Base-by-base conservation (phyloP, 2,329 filamentous ascomycete genomes). In the Acephala macrosclerotiorum region DNA sequence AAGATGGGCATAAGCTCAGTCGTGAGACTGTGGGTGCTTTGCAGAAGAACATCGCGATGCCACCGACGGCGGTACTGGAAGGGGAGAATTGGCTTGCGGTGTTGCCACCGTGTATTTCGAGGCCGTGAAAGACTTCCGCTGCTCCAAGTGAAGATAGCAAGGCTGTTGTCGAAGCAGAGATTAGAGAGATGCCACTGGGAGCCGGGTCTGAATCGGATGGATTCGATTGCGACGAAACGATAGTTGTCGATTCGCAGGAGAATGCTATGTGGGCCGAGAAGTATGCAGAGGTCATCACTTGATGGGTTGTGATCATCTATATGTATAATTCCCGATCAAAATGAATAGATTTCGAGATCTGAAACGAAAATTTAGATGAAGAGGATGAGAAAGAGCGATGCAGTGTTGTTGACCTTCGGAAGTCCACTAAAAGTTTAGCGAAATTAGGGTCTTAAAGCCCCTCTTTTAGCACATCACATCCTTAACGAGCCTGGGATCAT, bases 41-140 rank as follows among this genome's bases (percentile, higher is more conserved):
- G 49, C 49, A 53, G 49, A 53, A 33, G 25, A 53, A 12, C 5
- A n/a, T 53, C 26, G 49, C 25, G 14, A 53, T 53, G 49, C 49
- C 49, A 3, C 49, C 49, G 26, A 53, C 49, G 18, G 49, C 49
- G 5, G 49, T 29, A 3, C 14, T 53, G 25, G 26, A 33, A 22
- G 49, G n/a, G 14, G 49, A 53, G 18, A 18, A 16, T 3, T 53
- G 49, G 49, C 14, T 53, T 11, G 49, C 49, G 4, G 49, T 53
- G 6, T n/a, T 53, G n/a, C 49, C 49, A 12, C 49, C 49, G 18
- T 53, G 49, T 18, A 53, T 53, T n/a, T 53, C 26, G 7, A 53
- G 49, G 16, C 18, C 25, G 22, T 25, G n/a, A 20, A 53, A n/a
- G 18, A 11, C 22, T 29, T 29, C 49, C 6, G 12, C 25, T 26